Conservation (phyloP, 768 basidiomycete genomes). For the Trametopsis cervina region DNA sequence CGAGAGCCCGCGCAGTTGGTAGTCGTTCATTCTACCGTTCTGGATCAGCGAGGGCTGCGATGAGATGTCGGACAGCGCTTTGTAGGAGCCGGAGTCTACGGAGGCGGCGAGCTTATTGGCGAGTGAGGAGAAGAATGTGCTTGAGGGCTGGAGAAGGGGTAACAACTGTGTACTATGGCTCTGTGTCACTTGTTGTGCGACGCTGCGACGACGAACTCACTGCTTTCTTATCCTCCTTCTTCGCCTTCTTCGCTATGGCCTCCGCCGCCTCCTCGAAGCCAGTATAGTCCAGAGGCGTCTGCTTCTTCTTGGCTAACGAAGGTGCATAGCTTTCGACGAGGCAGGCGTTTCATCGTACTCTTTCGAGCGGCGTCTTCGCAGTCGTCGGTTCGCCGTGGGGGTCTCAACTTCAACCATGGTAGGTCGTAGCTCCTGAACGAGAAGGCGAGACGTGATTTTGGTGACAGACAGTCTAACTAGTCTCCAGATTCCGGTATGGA, state of each 20-base stretch:
- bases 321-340: not conserved
- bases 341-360: not conserved
- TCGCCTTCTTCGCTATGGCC: constrained; percentile 23
- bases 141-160: constrained; percentile 38
- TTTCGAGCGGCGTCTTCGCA: constrained; percentile 1
- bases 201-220: constrained; percentile 20
- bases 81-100: constrained; percentile 17
- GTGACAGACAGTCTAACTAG: constrained; percentile 10
- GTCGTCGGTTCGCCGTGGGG: not conserved
- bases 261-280: not conserved
- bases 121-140: constrained; percentile 32
- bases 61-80: constrained; percentile 32
- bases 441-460: constrained; percentile 11
- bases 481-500: constrained; percentile 6
- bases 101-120: constrained; percentile 22
- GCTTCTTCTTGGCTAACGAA: constrained; percentile 2
- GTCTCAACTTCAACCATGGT: not conserved
- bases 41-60: constrained; percentile 44
- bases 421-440: not conserved
- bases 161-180: constrained; percentile 37
- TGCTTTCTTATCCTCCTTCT: constrained; percentile 32
- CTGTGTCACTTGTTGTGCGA: constrained; percentile 6
- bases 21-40: constrained; percentile 62
- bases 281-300: no score
- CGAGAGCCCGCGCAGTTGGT: constrained; percentile 65